Evolutionary conservation across 345 rosid species (phyloP), one percentile per base, ranked within the genome.

Genomic region (Eucalyptus polyanthemos): DNA sequence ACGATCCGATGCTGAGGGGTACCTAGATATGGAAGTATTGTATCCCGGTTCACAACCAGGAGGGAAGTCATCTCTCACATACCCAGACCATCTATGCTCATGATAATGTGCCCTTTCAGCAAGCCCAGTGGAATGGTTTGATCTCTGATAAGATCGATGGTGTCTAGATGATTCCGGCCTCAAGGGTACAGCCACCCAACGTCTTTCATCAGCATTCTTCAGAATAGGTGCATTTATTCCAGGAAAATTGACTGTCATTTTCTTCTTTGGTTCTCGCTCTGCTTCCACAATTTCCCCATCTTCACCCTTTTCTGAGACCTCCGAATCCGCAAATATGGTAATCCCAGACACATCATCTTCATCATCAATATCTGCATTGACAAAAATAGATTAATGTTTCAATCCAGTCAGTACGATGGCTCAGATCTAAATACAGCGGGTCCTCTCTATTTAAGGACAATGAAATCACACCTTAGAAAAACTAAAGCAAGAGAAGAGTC

Each of bases 171-270:
- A 67, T 89, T 92, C 96, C 34, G 91, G 88, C 81, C 93, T 60
- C 47, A 91, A 91, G 90, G 94, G 89, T 69, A 91, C 92, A 31
- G 94, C 92, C 69, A 88, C 93, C 99, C 99, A 98, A 44, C 87
- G 92, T 88, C 91, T 88, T 92, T 91, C 92, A 92, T 98, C 96
- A 42, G 99, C 97, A 81, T 93, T 93, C 89, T 92, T 93, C 42
- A 97, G 99, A 86, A 98, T 94, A 21, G 97, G 96, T 65, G 96
- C 98, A 88, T 98, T 98, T 88, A 97, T 89, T 89, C 99, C 99
- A 0, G 97, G 99, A 91, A 98, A 98, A 89, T 91, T 92, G 87
- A 95, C 93, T 9, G 93, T 90, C 96, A 49, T 96, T 91, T 40
- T 76, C 27, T 22, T 76, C 83, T 76, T 76, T 76, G 93, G 96